Conservation (phyloP, 2,329 filamentous ascomycete genomes). For the Aspergillus fumigatus region DNA sequence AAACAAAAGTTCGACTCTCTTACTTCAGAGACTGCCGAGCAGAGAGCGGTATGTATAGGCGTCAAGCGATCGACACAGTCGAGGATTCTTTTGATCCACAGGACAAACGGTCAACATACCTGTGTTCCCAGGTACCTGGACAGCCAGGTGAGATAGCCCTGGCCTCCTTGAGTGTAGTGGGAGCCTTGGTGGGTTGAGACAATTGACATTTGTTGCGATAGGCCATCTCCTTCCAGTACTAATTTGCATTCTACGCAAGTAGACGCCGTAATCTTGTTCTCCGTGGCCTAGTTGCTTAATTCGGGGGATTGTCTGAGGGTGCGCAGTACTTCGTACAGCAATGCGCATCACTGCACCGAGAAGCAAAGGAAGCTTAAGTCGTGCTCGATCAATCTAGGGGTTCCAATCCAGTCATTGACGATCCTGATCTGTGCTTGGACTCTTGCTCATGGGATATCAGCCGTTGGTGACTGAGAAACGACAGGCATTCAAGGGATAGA, state of each 20-base stretch:
- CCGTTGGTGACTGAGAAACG: not conserved
- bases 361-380: not conserved
- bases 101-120: constrained; percentile 3
- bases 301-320: not conserved
- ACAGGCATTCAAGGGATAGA: not conserved
- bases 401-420: not conserved
- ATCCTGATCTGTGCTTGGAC: not conserved
- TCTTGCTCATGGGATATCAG: not conserved
- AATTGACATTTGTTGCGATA: not conserved
- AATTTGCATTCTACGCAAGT: not conserved
- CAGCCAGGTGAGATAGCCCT: not conserved
- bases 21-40: not conserved
- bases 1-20: not conserved
- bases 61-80: not conserved
- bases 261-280: not conserved
- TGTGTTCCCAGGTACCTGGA: constrained; percentile 8
- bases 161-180: not conserved
- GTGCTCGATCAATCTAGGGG: not conserved
- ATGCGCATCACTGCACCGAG: not conserved
- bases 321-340: no score
- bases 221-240: not conserved
- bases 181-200: not conserved
- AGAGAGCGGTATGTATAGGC: not conserved
- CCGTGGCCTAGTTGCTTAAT: not conserved
- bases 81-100: not conserved